A percentile compares a stretch with the other conserved stretches of the same genome.
Evolutionary conservation across 805 yeast species (phyloP).

Genomic region (Debaryomyces tyrocola): DNA sequence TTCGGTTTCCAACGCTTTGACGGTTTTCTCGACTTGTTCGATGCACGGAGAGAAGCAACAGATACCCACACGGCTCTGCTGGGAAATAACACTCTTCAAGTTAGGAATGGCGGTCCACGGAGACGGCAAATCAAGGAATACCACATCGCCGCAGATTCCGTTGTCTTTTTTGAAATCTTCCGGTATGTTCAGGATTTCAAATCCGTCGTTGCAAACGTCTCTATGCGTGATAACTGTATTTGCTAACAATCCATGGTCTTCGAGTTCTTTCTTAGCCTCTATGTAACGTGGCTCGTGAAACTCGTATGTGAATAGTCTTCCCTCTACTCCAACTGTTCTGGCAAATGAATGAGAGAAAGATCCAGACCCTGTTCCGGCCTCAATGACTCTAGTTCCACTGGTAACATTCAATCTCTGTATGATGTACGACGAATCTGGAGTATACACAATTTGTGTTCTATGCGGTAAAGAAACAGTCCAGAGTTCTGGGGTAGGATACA

Average conservation of each 20-base stretch:
- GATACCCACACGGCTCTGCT: conserved; percentile 56
- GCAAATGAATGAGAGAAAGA: conserved; percentile 93
- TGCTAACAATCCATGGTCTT: conserved; percentile 60
- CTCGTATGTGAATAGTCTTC: conserved; percentile 80
- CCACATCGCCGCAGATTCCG: conserved; percentile 61
- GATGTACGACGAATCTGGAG: conserved; percentile 92
- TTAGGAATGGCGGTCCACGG: conserved; percentile 96
- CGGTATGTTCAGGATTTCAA: conserved; percentile 48
- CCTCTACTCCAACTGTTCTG: conserved; percentile 63
- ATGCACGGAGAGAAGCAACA: conserved; percentile 98
- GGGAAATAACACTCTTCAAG: conserved; percentile 57
- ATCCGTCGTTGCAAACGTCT: conserved; percentile 90
- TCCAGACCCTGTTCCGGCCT: conserved; percentile 98
- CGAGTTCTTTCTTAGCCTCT: conserved; percentile 79
- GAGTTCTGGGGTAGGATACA: conserved; percentile 91
- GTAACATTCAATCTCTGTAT: conserved; percentile 75
- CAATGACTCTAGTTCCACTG: conserved; percentile 79
- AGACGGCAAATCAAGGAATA: conserved; percentile 90
- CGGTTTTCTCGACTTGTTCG: conserved; percentile 91
- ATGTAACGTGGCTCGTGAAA: conserved; percentile 82
- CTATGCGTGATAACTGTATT: conserved; percentile 78
- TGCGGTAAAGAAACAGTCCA: conserved; percentile 98
- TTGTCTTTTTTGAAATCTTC: conserved; percentile 18
- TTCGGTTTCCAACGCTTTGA: conserved; percentile 64
- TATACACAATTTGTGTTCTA: conserved; percentile 95